Percentiles rank a stretch among this genome's conserved stretches.
These are phyloP conservation scores for Artemisia annua DNA, from an alignment of 129 eudicot species.

Conservation along the genomic window DNA sequence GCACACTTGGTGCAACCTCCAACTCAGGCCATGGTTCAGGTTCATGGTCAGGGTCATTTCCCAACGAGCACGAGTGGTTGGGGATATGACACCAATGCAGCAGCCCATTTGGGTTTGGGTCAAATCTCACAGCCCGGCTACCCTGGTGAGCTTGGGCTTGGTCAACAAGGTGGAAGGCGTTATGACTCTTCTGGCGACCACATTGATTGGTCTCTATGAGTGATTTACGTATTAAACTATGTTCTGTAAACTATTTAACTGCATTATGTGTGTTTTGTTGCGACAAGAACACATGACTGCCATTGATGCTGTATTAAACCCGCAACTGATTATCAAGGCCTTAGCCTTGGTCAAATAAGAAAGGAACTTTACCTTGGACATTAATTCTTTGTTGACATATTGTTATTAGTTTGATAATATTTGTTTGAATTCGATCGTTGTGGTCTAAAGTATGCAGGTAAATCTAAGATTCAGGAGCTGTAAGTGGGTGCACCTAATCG, in stretches of 20 bases:
- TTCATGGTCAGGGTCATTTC: slow-evolving; percentile 48
- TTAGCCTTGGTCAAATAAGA: slow-evolving; percentile 30
- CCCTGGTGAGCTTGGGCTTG: slow-evolving; percentile 53
- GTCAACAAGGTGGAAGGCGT: slow-evolving; percentile 66
- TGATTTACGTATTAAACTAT: background rate
- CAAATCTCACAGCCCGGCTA: slow-evolving; percentile 52
- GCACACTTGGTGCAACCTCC: slow-evolving; percentile 46
- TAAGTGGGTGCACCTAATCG: no score
- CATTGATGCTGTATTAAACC: slow-evolving; percentile 12
- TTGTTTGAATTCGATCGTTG: background rate
- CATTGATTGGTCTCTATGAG: slow-evolving; percentile 69
- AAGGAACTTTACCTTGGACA: slow-evolving; percentile 17
- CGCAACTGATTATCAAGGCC: slow-evolving; percentile 30
- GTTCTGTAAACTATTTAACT: slow-evolving; percentile 7
- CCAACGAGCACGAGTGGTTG: slow-evolving; percentile 43
- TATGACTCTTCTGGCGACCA: slow-evolving; percentile 59
- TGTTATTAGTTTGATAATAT: background rate
- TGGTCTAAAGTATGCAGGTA: no score
- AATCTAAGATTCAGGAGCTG: no score
- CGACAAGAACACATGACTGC: slow-evolving; percentile 14
- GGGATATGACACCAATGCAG: slow-evolving; percentile 56
- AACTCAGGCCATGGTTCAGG: slow-evolving; percentile 37
- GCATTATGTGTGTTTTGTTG: slow-evolving; percentile 9
- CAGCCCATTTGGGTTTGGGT: slow-evolving; percentile 68
- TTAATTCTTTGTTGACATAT: background rate